Percentiles rank a stretch among this genome's conserved stretches.
These are phyloP conservation scores for Taphrina communis DNA, from an alignment of 1,139 yeast genomes.

Conservation along the genomic window DNA sequence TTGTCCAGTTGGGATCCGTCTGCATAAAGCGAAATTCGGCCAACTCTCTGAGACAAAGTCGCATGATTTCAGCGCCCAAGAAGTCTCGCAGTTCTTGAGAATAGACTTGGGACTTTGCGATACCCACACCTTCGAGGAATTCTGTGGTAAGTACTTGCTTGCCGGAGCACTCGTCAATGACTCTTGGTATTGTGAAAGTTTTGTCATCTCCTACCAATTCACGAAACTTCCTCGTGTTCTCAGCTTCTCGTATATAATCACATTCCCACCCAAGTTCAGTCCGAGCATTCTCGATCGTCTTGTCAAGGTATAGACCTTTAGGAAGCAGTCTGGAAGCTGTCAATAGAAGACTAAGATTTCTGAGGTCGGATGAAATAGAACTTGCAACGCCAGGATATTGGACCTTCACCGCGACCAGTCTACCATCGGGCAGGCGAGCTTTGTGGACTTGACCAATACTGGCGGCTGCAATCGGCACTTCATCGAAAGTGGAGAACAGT, in stretches of 20 bases:
- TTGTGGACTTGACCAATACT: constrained; percentile 95
- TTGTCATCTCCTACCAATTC: constrained; percentile 68
- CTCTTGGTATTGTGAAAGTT: constrained; percentile 79
- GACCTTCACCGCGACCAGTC: constrained; percentile 87
- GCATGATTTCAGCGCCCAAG: constrained; percentile 82
- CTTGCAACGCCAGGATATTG: constrained; percentile 98
- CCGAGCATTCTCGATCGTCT: constrained; percentile 90
- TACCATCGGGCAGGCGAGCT: constrained; percentile 65
- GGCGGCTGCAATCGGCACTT: constrained; percentile 94
- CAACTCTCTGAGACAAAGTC: constrained; percentile 82
- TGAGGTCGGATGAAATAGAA: constrained; percentile 91
- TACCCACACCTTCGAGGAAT: constrained; percentile 79
- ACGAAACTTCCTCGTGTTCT: constrained; percentile 71
- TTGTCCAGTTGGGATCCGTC: constrained; percentile 99
- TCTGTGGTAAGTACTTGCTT: constrained; percentile 90
- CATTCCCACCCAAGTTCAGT: constrained; percentile 97
- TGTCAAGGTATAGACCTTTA: constrained; percentile 87
- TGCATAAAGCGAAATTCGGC: constrained; percentile 90
- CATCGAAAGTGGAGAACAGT: constrained; percentile 74
- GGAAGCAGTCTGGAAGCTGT: constrained; percentile 89
- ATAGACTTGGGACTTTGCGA: constrained; percentile 70
- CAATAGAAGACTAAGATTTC: constrained; percentile 75
- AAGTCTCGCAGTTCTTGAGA: constrained; percentile 58
- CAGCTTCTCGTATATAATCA: constrained; percentile 90
- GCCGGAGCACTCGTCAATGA: constrained; percentile 77